phyloP scores from a whole-genome alignment of 257 asterid species.

The Coffea canephora region DNA sequence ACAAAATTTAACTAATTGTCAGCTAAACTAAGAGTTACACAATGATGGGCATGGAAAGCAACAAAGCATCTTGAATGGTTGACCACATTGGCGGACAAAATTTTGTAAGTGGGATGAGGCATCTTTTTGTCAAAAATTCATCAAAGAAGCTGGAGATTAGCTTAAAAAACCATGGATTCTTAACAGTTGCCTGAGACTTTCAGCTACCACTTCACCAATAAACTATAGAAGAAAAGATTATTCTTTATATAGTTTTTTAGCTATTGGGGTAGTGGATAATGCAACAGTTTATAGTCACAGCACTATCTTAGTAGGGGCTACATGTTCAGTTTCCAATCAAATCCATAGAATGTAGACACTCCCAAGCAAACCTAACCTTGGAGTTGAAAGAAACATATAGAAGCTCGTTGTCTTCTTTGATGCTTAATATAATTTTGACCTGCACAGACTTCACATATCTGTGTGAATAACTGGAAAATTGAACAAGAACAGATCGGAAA shows the following conservation, averaged over 20 bases:
- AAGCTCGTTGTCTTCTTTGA: neutral
- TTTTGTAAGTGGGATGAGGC: neutral
- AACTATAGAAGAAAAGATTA: too few species aligned
- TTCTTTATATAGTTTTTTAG: too few species aligned
- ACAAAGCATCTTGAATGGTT: neutral
- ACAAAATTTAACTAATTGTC: neutral
- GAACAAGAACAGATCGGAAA: neutral
- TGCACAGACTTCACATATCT: neutral
- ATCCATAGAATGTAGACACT: too few species aligned
- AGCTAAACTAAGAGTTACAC: neutral
- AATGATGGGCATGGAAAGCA: neutral
- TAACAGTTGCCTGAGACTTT: too few species aligned
- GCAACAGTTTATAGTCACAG: too few species aligned
- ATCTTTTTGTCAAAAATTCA: neutral
- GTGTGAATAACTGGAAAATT: neutral
- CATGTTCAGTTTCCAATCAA: too few species aligned
- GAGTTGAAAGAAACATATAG: too few species aligned
- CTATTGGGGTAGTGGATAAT: too few species aligned
- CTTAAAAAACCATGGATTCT: too few species aligned
- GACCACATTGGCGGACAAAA: neutral
- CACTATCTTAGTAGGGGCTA: too few species aligned
- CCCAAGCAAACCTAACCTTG: neutral
- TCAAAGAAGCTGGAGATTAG: too few species aligned
- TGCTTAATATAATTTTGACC: neutral
- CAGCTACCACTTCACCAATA: too few species aligned